phyloP scores from a whole-genome alignment of 331 rosid species.

The Stylosanthes scabra region DNA sequence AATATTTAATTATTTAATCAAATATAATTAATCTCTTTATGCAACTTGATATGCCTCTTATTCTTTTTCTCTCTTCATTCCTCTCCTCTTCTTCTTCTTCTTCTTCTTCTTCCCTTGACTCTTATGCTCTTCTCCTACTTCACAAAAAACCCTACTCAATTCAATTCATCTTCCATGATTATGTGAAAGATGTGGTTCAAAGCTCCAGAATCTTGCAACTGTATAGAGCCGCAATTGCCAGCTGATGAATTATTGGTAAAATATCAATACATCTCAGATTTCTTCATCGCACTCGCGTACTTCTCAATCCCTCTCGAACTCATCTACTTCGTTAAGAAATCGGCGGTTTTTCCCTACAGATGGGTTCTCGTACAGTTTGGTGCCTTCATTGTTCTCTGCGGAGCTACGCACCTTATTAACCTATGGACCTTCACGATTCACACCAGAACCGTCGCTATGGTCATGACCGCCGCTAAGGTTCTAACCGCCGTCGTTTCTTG shows the following conservation, averaged over 20 bases:
- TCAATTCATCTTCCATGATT: slow-evolving; percentile 26
- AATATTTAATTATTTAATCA: too few relatives aligned
- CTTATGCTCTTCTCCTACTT: too few relatives aligned
- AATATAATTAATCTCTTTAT: too few relatives aligned
- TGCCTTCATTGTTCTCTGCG: slow-evolving; percentile 94
- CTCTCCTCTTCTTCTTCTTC: too few relatives aligned
- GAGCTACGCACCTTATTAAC: slow-evolving; percentile 93
- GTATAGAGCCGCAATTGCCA: slow-evolving; percentile 90
- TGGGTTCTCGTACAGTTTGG: slow-evolving; percentile 99
- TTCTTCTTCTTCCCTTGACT: too few relatives aligned
- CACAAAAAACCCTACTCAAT: too few relatives aligned
- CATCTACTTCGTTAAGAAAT: slow-evolving; percentile 95
- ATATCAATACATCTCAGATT: slow-evolving; percentile 95
- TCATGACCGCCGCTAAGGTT: slow-evolving; percentile 87
- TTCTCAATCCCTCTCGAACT: slow-evolving; percentile 95
- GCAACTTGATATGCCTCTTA: neutral
- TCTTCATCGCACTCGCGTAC: slow-evolving; percentile 92
- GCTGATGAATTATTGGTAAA: slow-evolving; percentile 88
- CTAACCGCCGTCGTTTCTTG: slow-evolving; percentile 95
- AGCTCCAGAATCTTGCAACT: slow-evolving; percentile 79
- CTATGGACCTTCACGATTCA: slow-evolving; percentile 88
- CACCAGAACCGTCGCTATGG: slow-evolving; percentile 86
- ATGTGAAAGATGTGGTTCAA: slow-evolving; percentile 51
- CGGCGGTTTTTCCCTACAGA: slow-evolving; percentile 93
- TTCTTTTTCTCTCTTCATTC: too few relatives aligned